Base-by-base conservation (phyloP, 2,329 filamentous ascomycete species). In the Fusarium equiseti region DNA sequence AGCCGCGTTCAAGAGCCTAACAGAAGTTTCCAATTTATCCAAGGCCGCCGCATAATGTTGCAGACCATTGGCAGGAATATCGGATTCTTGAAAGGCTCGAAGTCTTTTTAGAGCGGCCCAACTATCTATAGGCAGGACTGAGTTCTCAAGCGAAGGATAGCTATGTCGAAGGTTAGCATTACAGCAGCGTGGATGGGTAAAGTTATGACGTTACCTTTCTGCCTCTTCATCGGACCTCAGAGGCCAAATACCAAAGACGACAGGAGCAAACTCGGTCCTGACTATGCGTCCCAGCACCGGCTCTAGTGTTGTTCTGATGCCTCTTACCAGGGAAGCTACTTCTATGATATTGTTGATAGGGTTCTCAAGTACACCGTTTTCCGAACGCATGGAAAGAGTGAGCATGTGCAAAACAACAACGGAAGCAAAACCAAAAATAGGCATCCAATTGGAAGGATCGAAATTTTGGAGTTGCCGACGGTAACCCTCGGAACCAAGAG, bases 341-440 rank as follows among this genome's bases (percentile, higher is more conserved):
- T 76, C 68, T 8, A 75, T 59, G 16, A 74, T 29, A 31, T 71
- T 75, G 13, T 35, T 58, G 20, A 76, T 64, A 2, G 75, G 75
- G 18, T 68, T 53, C 38, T 71, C 71, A 3, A 76, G 63, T 6
- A 48, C 35, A 24, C 59, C 51, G 22, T 56, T 57, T 11, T 66
- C 61, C 38, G 66, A 71, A 6, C 75, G 71, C 27, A 31, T 60
- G 1, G 75, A 75, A 10, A 76, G 66, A 11, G 68, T 71, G 27
- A 75, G 38, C 72, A 77, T 77, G n/a, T 71, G 72, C 9, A 78
- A 16, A 5, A 82, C 77, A 53, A 78, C 79, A 6, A 78, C 79
- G 16, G 82, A 81, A 59, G 83, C 81, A 53, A 85, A 83, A 71
- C 78, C 81, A 40, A 82, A 80, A 40, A 81, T 75, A n/a, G 81